Base-by-base conservation (phyloP, 176 grass and related monocot species). In the Musa schizocarpa region DNA sequence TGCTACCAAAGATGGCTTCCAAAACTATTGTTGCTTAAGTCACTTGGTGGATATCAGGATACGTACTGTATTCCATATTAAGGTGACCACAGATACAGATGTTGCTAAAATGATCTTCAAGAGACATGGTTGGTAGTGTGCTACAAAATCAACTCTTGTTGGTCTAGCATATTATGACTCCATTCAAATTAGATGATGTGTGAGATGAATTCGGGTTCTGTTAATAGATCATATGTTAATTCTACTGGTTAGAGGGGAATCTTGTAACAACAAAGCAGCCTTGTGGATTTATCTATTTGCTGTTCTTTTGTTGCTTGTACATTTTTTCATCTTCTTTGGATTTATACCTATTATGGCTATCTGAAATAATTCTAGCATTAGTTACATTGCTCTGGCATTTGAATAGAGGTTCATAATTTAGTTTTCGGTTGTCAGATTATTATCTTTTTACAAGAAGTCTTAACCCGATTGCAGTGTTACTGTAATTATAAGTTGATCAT, bases 301-400 rank as follows among this genome's bases (percentile, higher is more conserved):
- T 43, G 4, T 43, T 43, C 34, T 43, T 43, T 6, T 43, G 34
- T 43, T 43, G 34, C 34, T 43, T 43, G 34, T 6, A 43, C 34
- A 43, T 6, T 43, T 43, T 0, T 43, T 80, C 52, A 24, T 48
- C 24, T 61, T 72, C 22, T 72, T 24, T 83, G 65, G 71, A 43
- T 13, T 81, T 24, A 70, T 82, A 73, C 64, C 82, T 55, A 43
- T 51, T 20, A 53, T 72, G 21, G 22, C 83, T 3, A 65, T 81
- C 75, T 86, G 71, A 86, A 88, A 76, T 83, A 62, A 76, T 88
- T 85, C 80, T 71, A 81, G 80, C 80, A 69, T 78, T 79, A 83
- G 81, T 79, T 20, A 69, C 81, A 65, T 79, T 9, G 72, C 61
- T 57, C 53, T 54, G 80, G 75, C 77, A 17, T 75, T 57, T 54